Conservation (phyloP, 2,329 filamentous ascomycete species). For the Xylariaceae sp. region DNA sequence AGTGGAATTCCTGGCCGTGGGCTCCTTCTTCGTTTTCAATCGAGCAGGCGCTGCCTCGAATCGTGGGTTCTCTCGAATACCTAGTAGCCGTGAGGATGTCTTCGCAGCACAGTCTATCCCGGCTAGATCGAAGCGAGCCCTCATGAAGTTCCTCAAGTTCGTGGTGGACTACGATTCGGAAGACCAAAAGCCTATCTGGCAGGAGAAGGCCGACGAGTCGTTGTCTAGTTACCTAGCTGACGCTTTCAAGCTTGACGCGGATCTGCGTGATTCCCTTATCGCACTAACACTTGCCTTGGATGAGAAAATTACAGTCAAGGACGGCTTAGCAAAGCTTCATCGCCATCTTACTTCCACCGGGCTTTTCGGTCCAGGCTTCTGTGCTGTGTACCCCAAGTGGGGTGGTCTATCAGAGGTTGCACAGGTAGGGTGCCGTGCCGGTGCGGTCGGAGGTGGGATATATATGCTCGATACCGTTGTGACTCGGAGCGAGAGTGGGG, state of each 20-base stretch:
- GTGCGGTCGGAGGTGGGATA: constrained; percentile 82
- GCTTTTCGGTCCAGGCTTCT: constrained; percentile 81
- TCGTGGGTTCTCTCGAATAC: constrained; percentile 63
- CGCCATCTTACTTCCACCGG: constrained; percentile 83
- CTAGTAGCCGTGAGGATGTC: constrained; percentile 85
- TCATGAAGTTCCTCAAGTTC: constrained; percentile 94
- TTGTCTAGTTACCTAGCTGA: constrained; percentile 55
- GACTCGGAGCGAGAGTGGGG: constrained; percentile 28
- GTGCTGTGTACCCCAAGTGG: constrained; percentile 87
- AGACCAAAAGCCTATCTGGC: constrained; percentile 52
- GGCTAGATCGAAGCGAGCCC: constrained; percentile 70
- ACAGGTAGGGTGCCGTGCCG: constrained; percentile 85
- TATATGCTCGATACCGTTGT: constrained; percentile 79
- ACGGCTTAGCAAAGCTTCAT: constrained; percentile 67
- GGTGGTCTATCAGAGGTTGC: constrained; percentile 83
- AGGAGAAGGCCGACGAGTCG: constrained; percentile 46
- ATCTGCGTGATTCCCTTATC: constrained; percentile 56
- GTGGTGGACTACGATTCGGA: constrained; percentile 66
- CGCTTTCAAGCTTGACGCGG: constrained; percentile 62
- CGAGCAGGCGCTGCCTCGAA: constrained; percentile 25
- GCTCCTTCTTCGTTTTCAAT: constrained; percentile 80
- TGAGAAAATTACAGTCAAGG: constrained; percentile 53
- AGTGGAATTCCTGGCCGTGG: constrained; percentile 88
- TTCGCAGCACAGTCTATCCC: constrained; percentile 74
- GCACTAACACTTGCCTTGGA: constrained; percentile 71